Base-by-base conservation (phyloP, 1,284 basidiomycete species). In the Volvariella volvacea region DNA sequence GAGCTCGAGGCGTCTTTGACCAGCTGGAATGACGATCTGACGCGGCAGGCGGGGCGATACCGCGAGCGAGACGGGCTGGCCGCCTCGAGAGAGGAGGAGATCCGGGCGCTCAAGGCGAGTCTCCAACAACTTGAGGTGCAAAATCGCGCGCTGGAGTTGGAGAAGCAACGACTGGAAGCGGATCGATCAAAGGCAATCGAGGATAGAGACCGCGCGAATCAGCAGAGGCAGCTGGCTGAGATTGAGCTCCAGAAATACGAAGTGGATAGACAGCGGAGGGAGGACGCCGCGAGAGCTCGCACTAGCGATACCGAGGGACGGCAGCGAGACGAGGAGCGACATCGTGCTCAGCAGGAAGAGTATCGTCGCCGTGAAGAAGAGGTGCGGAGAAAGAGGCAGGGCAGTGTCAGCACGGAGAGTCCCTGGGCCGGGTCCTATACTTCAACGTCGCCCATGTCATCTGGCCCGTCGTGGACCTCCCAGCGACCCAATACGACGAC, bases 331-430 rank as follows among this genome's bases (percentile, higher is more conserved):
- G 34, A 36, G 15, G 53, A 57, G 44, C 47, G 50, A 12, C 48
- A 47, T 30, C 40, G 44, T 47, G 21, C 31, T 32, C 48, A 54
- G 28, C 55, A 57, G 42, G 50, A 51, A 4, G 58, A 61, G 10
- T 67, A 63, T 47, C 57, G 63, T 25, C 56, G 48, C 47, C 60
- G 65, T 17, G 70, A 66, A 37, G 65, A 66, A 37, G 68, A 66
- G 1, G 60, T 66, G 60, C 66, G 44, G 61, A 65, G 15, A 46
- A 66, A 60, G 50, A 55, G 58, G 22, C 59, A 63, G 19, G 50
- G 50, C 14, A 55, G 50, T 40, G 19, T 36, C 19, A 22, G 28
- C 25, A 21, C 46, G 21, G 48, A 46, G 39, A 44, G 47, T 36
- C 14, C 42, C 15, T 19, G 34, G 42, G 51, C 55, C 38, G 43